Base-by-base conservation (phyloP, 108 stramenopile genomes). In the Nannochloropsis gaditana region DNA sequence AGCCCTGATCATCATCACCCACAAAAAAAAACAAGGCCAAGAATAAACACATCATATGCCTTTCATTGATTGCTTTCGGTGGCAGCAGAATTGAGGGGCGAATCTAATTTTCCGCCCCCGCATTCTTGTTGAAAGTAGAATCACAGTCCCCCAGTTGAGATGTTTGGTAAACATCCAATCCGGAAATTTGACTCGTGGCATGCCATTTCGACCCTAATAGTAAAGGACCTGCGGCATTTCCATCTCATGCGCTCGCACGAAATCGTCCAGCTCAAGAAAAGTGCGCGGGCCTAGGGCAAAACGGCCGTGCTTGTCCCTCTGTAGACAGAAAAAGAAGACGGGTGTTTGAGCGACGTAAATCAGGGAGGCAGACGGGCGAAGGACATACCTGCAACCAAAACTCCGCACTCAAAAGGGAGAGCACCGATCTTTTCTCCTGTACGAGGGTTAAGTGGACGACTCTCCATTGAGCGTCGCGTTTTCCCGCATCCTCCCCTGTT, bases 191-290 rank as follows among this genome's bases (percentile, higher is more conserved):
- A 31, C 31, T 31, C 31, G 31, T 31, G 31, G 31, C 31, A 31
- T 31, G 31, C 3, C 59, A 6, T 73, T 6, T 73, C 2, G 4
- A n/a, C 59, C 59, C n/a, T 73, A 73, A n/a, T n/a, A 73, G 59
- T 73, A 73, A n/a, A 73, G 59, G 59, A 73, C n/a, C n/a, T 73
- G 59, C 4, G 59, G 59, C 59, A 73, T 73, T n/a, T 73, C 59
- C 59, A 73, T 73, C 59, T 73, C 59, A n/a, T 73, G 1, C 19
- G 59, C 59, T n/a, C 59, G 59, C 59, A 73, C 59, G n/a, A 73
- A 73, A n/a, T 73, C 59, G n/a, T n/a, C 8, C 59, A 73, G 59
- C 59, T 73, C 59, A 73, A 73, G 59, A n/a, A 73, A 73, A 73
- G 59, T 73, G 19, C 59, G 59, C 59, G 59, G 59, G 19, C 59